Evolutionary conservation across 2,329 filamentous ascomycete species (phyloP).

Genomic region (Fusarium bactridioides): DNA sequence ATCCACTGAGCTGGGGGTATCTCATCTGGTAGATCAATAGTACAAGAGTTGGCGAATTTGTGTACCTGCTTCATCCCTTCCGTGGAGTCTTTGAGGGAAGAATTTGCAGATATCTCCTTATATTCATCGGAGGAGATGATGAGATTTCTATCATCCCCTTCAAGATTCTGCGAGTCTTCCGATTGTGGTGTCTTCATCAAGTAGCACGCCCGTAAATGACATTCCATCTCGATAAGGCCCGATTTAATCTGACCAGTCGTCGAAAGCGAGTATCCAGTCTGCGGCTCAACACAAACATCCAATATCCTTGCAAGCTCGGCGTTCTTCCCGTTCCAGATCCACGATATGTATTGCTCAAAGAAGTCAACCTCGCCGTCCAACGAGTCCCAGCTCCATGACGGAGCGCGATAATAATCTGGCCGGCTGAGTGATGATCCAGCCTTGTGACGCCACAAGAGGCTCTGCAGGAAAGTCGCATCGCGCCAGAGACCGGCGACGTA

Average conservation of each 20-base stretch:
- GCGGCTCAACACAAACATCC: neutral
- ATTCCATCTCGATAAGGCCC: neutral
- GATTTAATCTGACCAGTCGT: neutral
- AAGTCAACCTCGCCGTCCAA: neutral
- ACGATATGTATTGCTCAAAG: neutral
- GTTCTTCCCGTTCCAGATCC: neutral
- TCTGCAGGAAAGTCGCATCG: neutral
- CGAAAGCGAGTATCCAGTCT: neutral
- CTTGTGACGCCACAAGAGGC: neutral
- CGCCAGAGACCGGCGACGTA: neutral
- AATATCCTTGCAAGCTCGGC: neutral
- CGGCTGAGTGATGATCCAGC: fast-evolving
- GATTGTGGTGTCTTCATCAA: neutral
- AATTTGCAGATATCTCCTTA: fast-evolving
- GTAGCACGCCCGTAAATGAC: neutral
- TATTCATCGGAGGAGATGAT: neutral
- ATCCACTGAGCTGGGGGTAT: neutral
- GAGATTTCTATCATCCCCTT: fast-evolving
- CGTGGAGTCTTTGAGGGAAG: fast-evolving
- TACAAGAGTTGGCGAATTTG: neutral
- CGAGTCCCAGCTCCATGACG: slow-evolving; percentile 1
- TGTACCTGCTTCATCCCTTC: fast-evolving
- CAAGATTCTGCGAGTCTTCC: fast-evolving
- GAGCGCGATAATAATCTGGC: neutral
- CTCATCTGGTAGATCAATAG: neutral